Evolutionary conservation across 1,139 yeast species (phyloP), one percentile per base, ranked within the genome.

Genomic region (Blastobotrys raffinosifermentans): DNA sequence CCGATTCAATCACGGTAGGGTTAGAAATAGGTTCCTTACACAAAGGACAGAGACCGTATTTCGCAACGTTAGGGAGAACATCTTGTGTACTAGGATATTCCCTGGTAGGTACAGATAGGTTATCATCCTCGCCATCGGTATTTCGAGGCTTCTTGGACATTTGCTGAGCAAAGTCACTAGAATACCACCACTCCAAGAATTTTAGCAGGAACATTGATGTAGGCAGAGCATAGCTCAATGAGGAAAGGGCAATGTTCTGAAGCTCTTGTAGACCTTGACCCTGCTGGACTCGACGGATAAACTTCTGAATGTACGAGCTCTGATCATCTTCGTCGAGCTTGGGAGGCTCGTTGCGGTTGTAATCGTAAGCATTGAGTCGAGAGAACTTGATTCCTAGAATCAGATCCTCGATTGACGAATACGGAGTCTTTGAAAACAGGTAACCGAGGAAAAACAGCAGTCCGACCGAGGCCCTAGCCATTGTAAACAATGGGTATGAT

Each of bases 151-250:
- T 72, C 47, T 73, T 74, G 8, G 76, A 65, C 32, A 85, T 60
- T 49, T 78, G 77, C 4, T 72, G 64, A 1, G 86, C 80, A 51
- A 86, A 73, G 46, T 83, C 86, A 13, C 89, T 78, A 31, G 84
- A 75, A 45, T 80, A 79, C 94, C 96, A 89, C 97, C 97, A 89
- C 58, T 91, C 97, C 37, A 87, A 70, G 50, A 91, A 86, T 60
- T 87, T 86, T 46, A 91, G 70, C 23, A 82, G 57, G 57, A 91
- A 89, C 43, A 91, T 82, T 2, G 94, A 85, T 0, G 83, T 72
- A 0, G 97, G 97, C 63, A 91, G 76, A 21, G 83, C 67, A 34
- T 63, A 58, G 10, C 60, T 48, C 22, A 58, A 46, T 1, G 48
- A 49, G 2, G 51, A 38, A 11, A 54, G 45, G 5, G 48, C 34